Conservation (phyloP, 495 filamentous ascomycete genomes). For the Amniculicola lignicola region DNA sequence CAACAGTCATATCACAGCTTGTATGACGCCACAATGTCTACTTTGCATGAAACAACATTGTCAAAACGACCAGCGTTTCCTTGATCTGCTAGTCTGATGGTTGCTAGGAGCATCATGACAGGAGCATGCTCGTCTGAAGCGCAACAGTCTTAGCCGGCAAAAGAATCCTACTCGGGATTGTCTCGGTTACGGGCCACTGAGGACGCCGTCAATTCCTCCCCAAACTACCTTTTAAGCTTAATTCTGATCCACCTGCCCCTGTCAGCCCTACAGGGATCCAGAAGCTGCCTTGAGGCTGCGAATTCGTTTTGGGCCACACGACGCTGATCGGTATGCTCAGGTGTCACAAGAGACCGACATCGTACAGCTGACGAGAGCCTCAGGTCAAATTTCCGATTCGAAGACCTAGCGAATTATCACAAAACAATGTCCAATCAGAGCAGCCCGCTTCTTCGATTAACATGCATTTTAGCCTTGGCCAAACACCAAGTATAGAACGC, state of each 20-base stretch:
- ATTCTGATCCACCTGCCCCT: not conserved
- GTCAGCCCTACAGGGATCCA: not conserved
- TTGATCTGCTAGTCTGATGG: no score
- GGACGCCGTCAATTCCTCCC: not conserved
- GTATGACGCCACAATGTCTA: not conserved
- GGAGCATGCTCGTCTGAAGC: no score
- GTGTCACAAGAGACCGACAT: no score
- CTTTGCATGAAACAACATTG: not conserved
- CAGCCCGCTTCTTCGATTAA: no score
- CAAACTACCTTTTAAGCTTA: not conserved
- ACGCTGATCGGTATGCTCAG: not conserved
- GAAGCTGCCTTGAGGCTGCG: not conserved
- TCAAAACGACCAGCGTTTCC: not conserved
- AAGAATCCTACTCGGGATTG: not conserved
- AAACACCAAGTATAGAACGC: no score
- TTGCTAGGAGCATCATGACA: no score
- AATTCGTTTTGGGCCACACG: not conserved
- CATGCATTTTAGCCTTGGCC: no score
- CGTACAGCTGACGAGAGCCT: no score
- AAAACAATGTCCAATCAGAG: no score
- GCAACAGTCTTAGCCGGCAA: no score
- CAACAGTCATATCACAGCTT: not conserved
- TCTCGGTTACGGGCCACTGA: not conserved
- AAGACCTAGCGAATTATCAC: no score
- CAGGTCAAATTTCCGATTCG: no score